phyloP scores from a whole-genome alignment of 805 yeast species.

The Ogataea chonburiensis region DNA sequence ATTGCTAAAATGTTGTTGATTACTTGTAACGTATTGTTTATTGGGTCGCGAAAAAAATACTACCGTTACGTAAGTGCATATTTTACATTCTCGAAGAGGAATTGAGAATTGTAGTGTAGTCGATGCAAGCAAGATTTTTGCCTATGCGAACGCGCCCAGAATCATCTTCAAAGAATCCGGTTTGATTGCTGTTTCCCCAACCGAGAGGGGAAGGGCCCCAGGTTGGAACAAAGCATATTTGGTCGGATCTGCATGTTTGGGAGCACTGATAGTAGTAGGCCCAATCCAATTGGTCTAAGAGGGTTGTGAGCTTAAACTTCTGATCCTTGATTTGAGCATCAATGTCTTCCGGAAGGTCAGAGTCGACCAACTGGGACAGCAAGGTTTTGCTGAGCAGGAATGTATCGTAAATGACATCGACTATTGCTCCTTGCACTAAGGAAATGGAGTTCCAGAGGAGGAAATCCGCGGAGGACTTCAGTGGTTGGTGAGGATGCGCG shows the following conservation, averaged over 20 bases:
- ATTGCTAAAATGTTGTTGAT: slow-evolving; percentile 2
- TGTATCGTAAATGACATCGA: slow-evolving; percentile 37
- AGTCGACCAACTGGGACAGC: slow-evolving; percentile 16
- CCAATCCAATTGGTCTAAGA: slow-evolving; percentile 39
- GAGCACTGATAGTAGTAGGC: slow-evolving; percentile 43
- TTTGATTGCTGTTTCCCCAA: slow-evolving; percentile 34
- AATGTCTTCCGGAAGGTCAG: slow-evolving; percentile 16
- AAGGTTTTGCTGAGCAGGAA: slow-evolving; percentile 34
- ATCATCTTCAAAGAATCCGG: slow-evolving; percentile 26
- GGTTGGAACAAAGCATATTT: slow-evolving; percentile 55
- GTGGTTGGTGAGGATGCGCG: slow-evolving; percentile 40
- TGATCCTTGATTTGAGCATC: slow-evolving; percentile 14
- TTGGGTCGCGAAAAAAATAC: slow-evolving; percentile 5
- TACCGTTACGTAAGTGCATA: not conserved
- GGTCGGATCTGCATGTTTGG: slow-evolving; percentile 42
- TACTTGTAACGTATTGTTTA: slow-evolving; percentile 5
- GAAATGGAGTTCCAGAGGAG: slow-evolving; percentile 50
- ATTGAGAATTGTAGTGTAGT: slow-evolving; percentile 12
- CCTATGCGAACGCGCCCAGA: slow-evolving; percentile 29
- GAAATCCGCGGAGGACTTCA: slow-evolving; percentile 42
- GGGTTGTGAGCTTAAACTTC: slow-evolving; percentile 40
- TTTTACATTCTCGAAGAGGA: not conserved
- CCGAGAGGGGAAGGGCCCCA: slow-evolving; percentile 61
- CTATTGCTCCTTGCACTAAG: slow-evolving; percentile 39
- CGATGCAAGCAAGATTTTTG: slow-evolving; percentile 22